These are phyloP conservation scores for Alternaria gansuensis DNA, from an alignment of 2,329 filamentous ascomycete species.

Conservation along the genomic window DNA sequence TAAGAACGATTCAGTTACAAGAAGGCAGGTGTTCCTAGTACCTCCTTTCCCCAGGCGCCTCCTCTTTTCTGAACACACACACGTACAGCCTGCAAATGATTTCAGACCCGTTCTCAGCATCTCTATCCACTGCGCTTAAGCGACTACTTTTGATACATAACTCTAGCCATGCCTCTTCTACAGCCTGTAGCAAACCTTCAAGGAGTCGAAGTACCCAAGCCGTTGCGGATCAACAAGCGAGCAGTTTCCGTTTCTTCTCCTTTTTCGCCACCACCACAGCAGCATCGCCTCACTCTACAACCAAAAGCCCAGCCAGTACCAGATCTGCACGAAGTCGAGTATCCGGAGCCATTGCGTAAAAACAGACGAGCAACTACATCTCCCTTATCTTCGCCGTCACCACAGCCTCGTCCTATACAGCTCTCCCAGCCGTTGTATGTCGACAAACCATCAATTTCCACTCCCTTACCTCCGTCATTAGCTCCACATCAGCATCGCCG, in stretches of 20 bases:
- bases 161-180: slow-evolving; percentile 5
- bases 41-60: not conserved
- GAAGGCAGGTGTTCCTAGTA: not conserved
- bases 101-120: not conserved
- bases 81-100: not conserved
- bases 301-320: not conserved
- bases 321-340: not conserved
- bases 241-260: not conserved
- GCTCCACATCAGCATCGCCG: slow-evolving; percentile 1
- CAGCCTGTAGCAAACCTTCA: not conserved
- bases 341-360: slow-evolving; percentile 1
- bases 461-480: not conserved
- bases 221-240: not conserved
- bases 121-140: not conserved
- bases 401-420: not conserved
- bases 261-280: not conserved
- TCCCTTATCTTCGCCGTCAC: not conserved
- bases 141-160: not conserved
- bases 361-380: not conserved
- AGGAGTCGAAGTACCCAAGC: not conserved
- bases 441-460: not conserved
- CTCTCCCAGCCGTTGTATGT: not conserved
- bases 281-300: not conserved
- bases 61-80: not conserved
- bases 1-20: not conserved